Conservation (phyloP, 1,284 basidiomycete genomes). For the Malassezia caprae region DNA sequence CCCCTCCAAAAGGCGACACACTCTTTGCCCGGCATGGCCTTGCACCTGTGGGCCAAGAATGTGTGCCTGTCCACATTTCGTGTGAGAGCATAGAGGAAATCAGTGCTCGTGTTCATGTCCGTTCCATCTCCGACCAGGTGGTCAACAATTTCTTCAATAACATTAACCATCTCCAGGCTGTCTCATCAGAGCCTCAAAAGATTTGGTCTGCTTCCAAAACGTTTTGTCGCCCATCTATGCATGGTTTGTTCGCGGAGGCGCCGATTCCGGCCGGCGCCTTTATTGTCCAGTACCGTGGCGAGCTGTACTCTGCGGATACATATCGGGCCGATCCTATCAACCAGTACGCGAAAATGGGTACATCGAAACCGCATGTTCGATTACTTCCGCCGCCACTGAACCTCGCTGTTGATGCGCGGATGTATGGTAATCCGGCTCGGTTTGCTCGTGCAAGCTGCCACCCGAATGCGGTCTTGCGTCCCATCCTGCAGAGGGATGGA, state of each 20-base stretch:
- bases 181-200: constrained; percentile 31
- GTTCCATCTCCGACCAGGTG: constrained; percentile 41
- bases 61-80: constrained; percentile 30
- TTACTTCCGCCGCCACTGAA: constrained; percentile 69
- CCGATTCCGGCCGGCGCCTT: constrained; percentile 49
- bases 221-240: constrained; percentile 49
- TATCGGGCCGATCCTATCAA: constrained; percentile 53
- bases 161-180: constrained; percentile 23
- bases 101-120: constrained; percentile 28
- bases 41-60: constrained; percentile 32
- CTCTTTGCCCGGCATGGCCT: constrained; percentile 16
- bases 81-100: constrained; percentile 22
- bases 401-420: constrained; percentile 68
- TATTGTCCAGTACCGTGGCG: constrained; percentile 47
- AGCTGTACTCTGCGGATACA: constrained; percentile 43
- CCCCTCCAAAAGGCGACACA: background rate
- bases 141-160: constrained; percentile 38
- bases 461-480: constrained; percentile 76
- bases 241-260: constrained; percentile 49
- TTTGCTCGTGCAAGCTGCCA: constrained; percentile 76
- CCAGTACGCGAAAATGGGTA: constrained; percentile 53
- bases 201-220: constrained; percentile 49
- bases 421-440: constrained; percentile 64
- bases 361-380: constrained; percentile 62
- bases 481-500: constrained; percentile 53